phyloP scores from a whole-genome alignment of 345 rosid genomes.

The Litchi chinensis region DNA sequence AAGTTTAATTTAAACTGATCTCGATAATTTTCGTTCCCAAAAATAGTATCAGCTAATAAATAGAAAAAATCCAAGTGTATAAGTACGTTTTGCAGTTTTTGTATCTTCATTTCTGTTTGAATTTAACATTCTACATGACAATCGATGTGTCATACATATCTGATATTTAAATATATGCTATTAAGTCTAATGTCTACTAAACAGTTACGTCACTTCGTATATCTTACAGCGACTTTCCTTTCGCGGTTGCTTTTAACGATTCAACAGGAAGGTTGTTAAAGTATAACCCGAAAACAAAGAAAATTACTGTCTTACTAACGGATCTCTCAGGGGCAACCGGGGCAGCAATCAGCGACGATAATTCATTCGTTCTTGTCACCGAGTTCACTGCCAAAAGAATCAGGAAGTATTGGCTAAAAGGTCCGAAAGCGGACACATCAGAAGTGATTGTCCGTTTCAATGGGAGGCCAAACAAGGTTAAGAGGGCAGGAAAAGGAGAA shows the following conservation, averaged over 20 bases:
- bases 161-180: no score
- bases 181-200: no score
- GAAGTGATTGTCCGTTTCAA: not conserved
- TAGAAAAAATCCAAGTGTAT: no score
- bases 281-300: not conserved
- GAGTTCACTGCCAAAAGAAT: not conserved
- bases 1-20: no score
- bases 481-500: not conserved
- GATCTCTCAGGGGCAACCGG: not conserved
- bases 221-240: not conserved
- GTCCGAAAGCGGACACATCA: not conserved
- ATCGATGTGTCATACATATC: no score
- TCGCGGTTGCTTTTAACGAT: not conserved
- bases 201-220: not conserved
- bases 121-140: no score
- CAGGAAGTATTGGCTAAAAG: not conserved
- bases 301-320: not conserved
- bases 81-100: no score
- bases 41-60: no score
- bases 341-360: not conserved
- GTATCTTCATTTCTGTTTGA: no score
- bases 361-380: not conserved
- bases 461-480: not conserved
- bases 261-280: not conserved
- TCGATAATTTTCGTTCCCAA: no score